phyloP scores from a whole-genome alignment of 2,329 filamentous ascomycete genomes.

The Didymella keratinophila region DNA sequence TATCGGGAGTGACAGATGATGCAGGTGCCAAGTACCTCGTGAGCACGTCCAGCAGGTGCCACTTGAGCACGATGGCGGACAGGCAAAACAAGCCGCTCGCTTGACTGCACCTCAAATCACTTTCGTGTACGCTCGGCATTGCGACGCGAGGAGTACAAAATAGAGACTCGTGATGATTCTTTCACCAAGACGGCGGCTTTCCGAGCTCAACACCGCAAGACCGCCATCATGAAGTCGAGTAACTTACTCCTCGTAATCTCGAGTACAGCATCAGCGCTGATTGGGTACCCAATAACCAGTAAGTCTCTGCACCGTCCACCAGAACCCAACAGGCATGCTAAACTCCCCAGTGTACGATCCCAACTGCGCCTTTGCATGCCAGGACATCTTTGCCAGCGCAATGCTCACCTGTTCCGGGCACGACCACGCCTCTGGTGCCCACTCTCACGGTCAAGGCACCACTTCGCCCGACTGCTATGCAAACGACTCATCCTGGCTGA shows the following conservation, averaged over 20 bases:
- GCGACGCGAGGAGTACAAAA: background rate
- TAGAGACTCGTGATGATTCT: background rate
- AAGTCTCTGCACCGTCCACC: background rate
- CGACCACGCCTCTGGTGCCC: constrained; percentile 15
- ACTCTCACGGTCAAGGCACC: constrained; percentile 14
- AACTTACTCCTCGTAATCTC: constrained; percentile 3
- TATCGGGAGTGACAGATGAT: background rate
- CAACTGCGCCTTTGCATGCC: constrained; percentile 35
- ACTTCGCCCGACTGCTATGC: constrained; percentile 38
- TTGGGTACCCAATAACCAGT: constrained; percentile 15
- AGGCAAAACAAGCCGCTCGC: background rate
- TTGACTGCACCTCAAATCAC: background rate
- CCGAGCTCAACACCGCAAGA: background rate
- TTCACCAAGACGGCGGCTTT: background rate
- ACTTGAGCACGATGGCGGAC: constrained; percentile 10
- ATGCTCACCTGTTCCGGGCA: constrained; percentile 27
- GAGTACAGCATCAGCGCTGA: constrained; percentile 9
- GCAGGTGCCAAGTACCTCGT: background rate
- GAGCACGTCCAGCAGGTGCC: constrained; percentile 1
- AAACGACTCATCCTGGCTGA: constrained; percentile 35
- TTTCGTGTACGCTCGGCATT: background rate
- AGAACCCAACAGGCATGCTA: background rate
- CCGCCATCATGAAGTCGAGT: constrained; percentile 1
- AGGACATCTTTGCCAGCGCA: constrained; percentile 23
- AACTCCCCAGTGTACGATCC: constrained; percentile 14